Percentiles rank a stretch among this genome's conserved stretches.
phyloP scores from a whole-genome alignment of 2,329 filamentous ascomycete species.

The Fusarium nelsonii region DNA sequence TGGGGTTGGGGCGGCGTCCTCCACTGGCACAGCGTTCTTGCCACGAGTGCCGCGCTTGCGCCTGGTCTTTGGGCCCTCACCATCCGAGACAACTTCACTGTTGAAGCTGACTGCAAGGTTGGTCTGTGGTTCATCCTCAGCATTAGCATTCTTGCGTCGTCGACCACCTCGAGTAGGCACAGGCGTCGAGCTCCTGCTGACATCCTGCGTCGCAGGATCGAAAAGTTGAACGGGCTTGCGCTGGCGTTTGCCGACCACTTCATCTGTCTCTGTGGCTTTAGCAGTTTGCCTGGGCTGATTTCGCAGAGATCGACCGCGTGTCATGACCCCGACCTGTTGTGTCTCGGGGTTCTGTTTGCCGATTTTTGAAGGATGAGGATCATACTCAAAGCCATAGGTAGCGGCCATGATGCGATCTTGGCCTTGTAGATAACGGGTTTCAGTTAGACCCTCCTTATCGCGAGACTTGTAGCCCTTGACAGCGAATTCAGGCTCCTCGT shows the following conservation, averaged over 20 bases:
- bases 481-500: conserved; percentile 65
- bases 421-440: conserved; percentile 61
- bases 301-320: conserved; percentile 65
- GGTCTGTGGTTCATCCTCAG: conserved; percentile 47
- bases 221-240: conserved; percentile 65
- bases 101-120: conserved; percentile 52
- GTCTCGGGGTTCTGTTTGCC: conserved; percentile 70
- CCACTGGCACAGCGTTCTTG: conserved; percentile 44
- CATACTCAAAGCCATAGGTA: conserved; percentile 72
- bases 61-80: conserved; percentile 49
- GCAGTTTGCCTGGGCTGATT: conserved; percentile 69
- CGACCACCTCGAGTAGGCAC: conserved; percentile 51
- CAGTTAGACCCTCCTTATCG: conserved; percentile 57
- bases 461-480: conserved; percentile 66
- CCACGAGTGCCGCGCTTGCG: conserved; percentile 50
- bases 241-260: conserved; percentile 65
- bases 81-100: conserved; percentile 51
- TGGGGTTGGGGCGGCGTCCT: conserved; percentile 43
- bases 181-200: conserved; percentile 66
- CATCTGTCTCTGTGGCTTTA: conserved; percentile 68
- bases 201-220: conserved; percentile 63
- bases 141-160: conserved; percentile 51
- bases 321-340: conserved; percentile 64
- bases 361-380: conserved; percentile 68
- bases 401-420: conserved; percentile 71